Percentiles rank a stretch among this genome's conserved stretches.
Conservation (phyloP, 108 stramenopile genomes). For the Ochromonas danica region DNA sequence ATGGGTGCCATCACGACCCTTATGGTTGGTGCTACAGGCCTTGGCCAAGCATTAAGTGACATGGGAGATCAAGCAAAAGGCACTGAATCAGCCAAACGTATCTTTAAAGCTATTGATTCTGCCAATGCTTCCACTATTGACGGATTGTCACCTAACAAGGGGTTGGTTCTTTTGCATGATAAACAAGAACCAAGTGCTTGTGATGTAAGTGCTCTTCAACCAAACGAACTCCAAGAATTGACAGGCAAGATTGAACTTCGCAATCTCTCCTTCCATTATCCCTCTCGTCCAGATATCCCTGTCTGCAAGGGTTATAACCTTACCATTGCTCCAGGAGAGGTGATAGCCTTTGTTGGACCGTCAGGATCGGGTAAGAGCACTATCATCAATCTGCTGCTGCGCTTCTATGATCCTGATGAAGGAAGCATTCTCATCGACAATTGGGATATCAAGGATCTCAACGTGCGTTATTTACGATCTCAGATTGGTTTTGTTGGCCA, state of each 20-base stretch:
- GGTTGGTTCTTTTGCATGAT: background rate
- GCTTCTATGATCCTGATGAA: conserved; percentile 56
- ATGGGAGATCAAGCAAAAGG: conserved; percentile 40
- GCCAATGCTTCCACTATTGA: conserved; percentile 11
- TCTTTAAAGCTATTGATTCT: conserved; percentile 37
- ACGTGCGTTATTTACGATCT: background rate
- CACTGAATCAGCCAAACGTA: conserved; percentile 42
- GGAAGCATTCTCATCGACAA: conserved; percentile 56
- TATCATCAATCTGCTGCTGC: conserved; percentile 49
- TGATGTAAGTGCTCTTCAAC: conserved; percentile 72
- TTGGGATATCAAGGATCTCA: conserved; percentile 28
- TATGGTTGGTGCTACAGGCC: conserved; percentile 62
- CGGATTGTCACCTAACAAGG: background rate
- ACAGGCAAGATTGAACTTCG: too few relatives aligned
- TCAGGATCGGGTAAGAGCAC: conserved; percentile 58
- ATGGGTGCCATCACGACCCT: conserved; percentile 65
- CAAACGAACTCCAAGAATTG: too few relatives aligned
- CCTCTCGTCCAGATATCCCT: background rate
- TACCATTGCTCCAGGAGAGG: conserved; percentile 53
- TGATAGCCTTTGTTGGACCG: conserved; percentile 68
- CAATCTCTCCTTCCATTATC: too few relatives aligned
- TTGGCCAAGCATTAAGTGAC: conserved; percentile 53
- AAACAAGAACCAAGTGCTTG: background rate
- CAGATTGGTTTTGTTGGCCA: conserved; percentile 78
- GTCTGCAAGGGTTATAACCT: conserved; percentile 40